phyloP scores from a whole-genome alignment of 129 eudicot genomes.

The Ambrosia trifida region DNA sequence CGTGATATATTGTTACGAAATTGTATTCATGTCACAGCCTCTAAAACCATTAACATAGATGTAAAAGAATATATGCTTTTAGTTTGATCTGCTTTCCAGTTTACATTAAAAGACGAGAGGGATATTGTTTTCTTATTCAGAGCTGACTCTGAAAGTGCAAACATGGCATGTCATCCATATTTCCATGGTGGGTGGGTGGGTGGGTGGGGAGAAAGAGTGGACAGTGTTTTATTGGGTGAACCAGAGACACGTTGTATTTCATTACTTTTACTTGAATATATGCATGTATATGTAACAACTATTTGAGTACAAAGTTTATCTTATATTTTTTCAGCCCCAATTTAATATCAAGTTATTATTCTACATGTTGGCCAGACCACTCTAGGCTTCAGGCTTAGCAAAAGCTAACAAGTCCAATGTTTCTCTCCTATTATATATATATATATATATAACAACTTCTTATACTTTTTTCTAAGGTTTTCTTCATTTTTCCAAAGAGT shows the following conservation, averaged over 20 bases:
- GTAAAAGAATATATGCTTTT: conserved; percentile 30
- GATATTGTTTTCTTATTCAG: conserved; percentile 29
- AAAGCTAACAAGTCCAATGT: too few relatives aligned
- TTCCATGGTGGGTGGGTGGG: conserved; percentile 40
- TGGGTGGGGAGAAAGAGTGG: conserved; percentile 34
- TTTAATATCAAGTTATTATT: conserved; percentile 16
- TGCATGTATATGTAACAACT: conserved; percentile 7
- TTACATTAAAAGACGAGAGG: conserved; percentile 24
- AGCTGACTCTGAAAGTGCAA: conserved; percentile 38
- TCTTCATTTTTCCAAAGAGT: too few relatives aligned
- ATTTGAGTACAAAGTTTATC: background rate
- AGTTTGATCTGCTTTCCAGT: conserved; percentile 20
- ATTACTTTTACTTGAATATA: conserved; percentile 29
- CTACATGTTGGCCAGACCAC: background rate
- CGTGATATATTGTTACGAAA: conserved; percentile 33
- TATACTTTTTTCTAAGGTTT: too few relatives aligned
- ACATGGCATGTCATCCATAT: conserved; percentile 48
- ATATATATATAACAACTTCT: too few relatives aligned
- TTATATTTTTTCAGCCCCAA: background rate
- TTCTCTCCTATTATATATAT: too few relatives aligned
- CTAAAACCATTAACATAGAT: conserved; percentile 27
- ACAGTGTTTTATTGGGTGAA: conserved; percentile 39
- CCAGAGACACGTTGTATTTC: conserved; percentile 18
- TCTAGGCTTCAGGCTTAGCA: too few relatives aligned
- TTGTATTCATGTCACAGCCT: background rate